Conservation (phyloP, 257 asterid species). For the Nicotiana tomentosiformis region DNA sequence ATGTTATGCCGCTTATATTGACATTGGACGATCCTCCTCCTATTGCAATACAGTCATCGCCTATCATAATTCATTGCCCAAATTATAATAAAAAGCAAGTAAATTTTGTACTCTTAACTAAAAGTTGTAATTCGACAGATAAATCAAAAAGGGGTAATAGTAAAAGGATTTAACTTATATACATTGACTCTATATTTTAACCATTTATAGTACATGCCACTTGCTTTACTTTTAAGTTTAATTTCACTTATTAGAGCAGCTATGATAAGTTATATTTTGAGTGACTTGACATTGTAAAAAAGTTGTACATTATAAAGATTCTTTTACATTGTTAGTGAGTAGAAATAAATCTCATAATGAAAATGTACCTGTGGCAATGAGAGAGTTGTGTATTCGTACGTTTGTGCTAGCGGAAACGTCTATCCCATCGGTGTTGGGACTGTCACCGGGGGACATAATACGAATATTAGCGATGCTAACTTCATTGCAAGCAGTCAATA, state of each 20-base stretch:
- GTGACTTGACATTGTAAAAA: background rate
- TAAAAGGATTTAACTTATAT: too few species aligned
- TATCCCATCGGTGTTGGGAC: constrained; percentile 69
- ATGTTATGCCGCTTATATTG: constrained; percentile 37
- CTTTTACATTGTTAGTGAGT: background rate
- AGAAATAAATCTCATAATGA: background rate
- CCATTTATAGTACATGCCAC: too few species aligned
- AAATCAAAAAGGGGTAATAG: too few species aligned
- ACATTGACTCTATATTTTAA: too few species aligned
- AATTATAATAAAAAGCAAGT: background rate
- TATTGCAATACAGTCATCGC: constrained; percentile 68
- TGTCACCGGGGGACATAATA: constrained; percentile 43
- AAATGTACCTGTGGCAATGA: constrained; percentile 49
- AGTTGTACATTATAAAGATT: background rate
- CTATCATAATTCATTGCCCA: constrained; percentile 15
- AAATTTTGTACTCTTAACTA: background rate
- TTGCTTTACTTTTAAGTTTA: background rate
- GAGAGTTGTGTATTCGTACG: constrained; percentile 30
- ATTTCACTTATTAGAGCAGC: background rate
- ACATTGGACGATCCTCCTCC: constrained; percentile 50
- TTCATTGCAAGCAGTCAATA: constrained; percentile 31
- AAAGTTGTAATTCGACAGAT: background rate
- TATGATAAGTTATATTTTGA: background rate
- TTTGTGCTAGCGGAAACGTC: constrained; percentile 37
- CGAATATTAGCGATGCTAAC: constrained; percentile 36